Conservation (phyloP, 2,329 filamentous ascomycete species). For the Claviceps purpurea region DNA sequence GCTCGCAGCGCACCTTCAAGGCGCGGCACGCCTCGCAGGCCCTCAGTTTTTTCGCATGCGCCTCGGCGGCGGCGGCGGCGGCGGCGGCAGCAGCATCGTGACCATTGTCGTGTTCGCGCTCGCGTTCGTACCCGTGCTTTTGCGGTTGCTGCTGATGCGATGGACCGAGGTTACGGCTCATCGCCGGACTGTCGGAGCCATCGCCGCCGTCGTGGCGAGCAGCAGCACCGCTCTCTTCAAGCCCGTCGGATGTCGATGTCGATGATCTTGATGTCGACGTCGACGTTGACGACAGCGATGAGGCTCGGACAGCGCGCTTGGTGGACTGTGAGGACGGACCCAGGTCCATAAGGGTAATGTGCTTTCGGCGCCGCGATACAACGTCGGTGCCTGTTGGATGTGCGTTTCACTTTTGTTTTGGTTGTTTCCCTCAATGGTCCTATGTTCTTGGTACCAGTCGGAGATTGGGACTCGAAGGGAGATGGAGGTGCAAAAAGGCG, state of each 20-base stretch:
- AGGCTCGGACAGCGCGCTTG: slow-evolving; percentile 11
- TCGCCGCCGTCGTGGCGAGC: slow-evolving; percentile 10
- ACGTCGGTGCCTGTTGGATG: slow-evolving; percentile 3
- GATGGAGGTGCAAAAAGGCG: slow-evolving; percentile 7
- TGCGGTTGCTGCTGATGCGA: slow-evolving; percentile 5
- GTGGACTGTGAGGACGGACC: slow-evolving; percentile 18
- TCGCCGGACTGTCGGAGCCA: slow-evolving; percentile 6
- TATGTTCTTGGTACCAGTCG: background rate
- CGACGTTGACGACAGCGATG: background rate
- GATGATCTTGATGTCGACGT: too few relatives aligned
- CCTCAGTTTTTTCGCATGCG: slow-evolving; percentile 51
- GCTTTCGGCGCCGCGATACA: background rate
- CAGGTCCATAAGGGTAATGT: slow-evolving; percentile 15
- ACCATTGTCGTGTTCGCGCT: background rate
- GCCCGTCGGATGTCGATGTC: too few relatives aligned
- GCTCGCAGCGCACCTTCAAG: slow-evolving; percentile 76
- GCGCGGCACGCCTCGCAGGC: slow-evolving; percentile 66
- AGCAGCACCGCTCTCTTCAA: background rate
- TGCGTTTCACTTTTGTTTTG: background rate
- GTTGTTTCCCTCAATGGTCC: background rate
- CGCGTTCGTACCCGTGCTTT: slow-evolving; percentile 7
- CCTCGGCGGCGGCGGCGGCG: slow-evolving; percentile 9
- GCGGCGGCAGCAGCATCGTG: slow-evolving; percentile 12
- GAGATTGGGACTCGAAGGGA: too few relatives aligned
- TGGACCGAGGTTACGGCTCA: background rate